A percentile compares a stretch with the other conserved stretches of the same genome.
phyloP scores from a whole-genome alignment of 129 eudicot genomes.

The Lactuca sativa region DNA sequence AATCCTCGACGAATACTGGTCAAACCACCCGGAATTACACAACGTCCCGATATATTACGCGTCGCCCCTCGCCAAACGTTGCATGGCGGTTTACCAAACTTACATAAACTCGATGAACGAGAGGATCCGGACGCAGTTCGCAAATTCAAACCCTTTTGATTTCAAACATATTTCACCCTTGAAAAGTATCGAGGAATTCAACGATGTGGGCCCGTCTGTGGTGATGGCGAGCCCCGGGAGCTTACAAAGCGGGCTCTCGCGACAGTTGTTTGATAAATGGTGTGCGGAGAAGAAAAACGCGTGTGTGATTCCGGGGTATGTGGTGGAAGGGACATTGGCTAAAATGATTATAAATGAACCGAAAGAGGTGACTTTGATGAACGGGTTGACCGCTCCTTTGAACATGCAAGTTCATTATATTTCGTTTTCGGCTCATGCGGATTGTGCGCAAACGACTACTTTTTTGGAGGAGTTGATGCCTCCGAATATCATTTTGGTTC shows the following conservation, averaged over 20 bases:
- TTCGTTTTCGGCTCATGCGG: slow-evolving; percentile 97
- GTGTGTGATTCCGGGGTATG: slow-evolving; percentile 91
- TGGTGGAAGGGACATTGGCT: slow-evolving; percentile 81
- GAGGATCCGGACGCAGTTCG: slow-evolving; percentile 79
- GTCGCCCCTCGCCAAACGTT: slow-evolving; percentile 93
- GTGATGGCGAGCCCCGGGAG: slow-evolving; percentile 98
- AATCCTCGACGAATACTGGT: slow-evolving; percentile 95
- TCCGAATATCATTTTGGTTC: slow-evolving; percentile 89
- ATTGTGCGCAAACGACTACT: slow-evolving; percentile 83
- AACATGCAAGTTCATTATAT: slow-evolving; percentile 94
- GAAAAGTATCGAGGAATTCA: slow-evolving; percentile 75
- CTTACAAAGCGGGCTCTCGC: slow-evolving; percentile 87
- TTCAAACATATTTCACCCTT: slow-evolving; percentile 88
- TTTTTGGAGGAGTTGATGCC: slow-evolving; percentile 96
- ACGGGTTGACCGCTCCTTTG: slow-evolving; percentile 82
- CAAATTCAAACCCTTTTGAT: slow-evolving; percentile 79
- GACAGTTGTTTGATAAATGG: slow-evolving; percentile 95
- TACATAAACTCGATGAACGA: slow-evolving; percentile 94
- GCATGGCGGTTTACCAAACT: slow-evolving; percentile 98
- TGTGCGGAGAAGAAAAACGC: slow-evolving; percentile 88
- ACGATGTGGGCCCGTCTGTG: slow-evolving; percentile 85
- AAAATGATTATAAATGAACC: slow-evolving; percentile 91
- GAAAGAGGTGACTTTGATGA: slow-evolving; percentile 86
- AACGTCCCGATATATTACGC: slow-evolving; percentile 91
- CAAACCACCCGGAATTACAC: slow-evolving; percentile 83